Percentiles rank a stretch among this genome's conserved stretches.
Conservation (phyloP, 306 rosid genomes). For the Cucumis cinereus region DNA sequence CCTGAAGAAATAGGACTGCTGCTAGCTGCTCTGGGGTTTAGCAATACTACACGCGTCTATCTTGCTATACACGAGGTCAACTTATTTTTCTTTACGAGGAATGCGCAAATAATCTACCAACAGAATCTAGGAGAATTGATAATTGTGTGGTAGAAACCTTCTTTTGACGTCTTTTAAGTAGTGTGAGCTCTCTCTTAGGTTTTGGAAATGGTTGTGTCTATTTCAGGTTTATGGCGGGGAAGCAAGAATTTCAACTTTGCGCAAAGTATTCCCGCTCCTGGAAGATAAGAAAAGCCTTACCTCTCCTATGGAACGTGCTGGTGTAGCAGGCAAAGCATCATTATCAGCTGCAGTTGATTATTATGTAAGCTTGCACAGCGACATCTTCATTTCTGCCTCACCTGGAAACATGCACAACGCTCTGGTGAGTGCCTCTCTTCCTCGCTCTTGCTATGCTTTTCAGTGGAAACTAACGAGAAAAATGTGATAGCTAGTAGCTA, state of each 20-base stretch:
- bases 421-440: constrained; percentile 40
- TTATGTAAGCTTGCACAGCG: constrained; percentile 72
- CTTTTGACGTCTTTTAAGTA: not conserved
- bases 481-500: not conserved
- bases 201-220: not conserved
- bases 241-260: constrained; percentile 76
- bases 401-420: constrained; percentile 99
- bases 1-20: constrained; percentile 93
- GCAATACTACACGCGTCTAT: constrained; percentile 70
- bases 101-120: not conserved
- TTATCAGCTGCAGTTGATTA: constrained; percentile 82
- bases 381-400: constrained; percentile 92
- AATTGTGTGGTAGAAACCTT: not conserved
- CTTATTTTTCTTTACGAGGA: not conserved
- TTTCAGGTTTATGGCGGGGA: constrained; percentile 65
- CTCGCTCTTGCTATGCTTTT: not conserved
- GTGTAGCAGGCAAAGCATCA: constrained; percentile 78
- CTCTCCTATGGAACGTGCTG: constrained; percentile 43
- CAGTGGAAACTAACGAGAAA: not conserved
- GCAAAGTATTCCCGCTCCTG: constrained; percentile 64
- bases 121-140: not conserved
- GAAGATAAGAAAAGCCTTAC: constrained; percentile 82
- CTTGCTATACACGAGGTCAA: constrained; percentile 91
- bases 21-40: constrained; percentile 86
- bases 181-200: not conserved